Percentiles rank a stretch among this genome's conserved stretches.
Conservation (phyloP, 2,329 filamentous ascomycete species). For the Diaporthe amygdali region DNA sequence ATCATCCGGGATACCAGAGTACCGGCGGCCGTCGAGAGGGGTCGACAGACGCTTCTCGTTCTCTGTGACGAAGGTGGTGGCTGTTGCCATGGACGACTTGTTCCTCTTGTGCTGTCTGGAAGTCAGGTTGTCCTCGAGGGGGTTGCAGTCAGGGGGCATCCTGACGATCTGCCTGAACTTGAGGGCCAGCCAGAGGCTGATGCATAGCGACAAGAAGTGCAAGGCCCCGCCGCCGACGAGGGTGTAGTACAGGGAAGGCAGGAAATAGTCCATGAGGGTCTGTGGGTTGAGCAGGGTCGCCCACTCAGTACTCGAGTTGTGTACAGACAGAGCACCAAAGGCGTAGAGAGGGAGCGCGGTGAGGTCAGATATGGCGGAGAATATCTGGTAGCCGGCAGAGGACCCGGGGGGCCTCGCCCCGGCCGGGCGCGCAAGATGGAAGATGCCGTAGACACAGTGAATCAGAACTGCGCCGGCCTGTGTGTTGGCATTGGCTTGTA, state of each 20-base stretch:
- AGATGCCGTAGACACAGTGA: slow-evolving; percentile 78
- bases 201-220: slow-evolving; percentile 71
- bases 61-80: slow-evolving; percentile 45
- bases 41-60: slow-evolving; percentile 67
- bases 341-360: slow-evolving; percentile 59
- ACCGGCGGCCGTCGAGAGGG: slow-evolving; percentile 45
- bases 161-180: slow-evolving; percentile 82
- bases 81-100: slow-evolving; percentile 60
- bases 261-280: slow-evolving; percentile 61
- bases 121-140: slow-evolving; percentile 84
- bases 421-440: slow-evolving; percentile 76
- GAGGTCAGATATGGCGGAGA: slow-evolving; percentile 75
- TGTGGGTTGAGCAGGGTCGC: slow-evolving; percentile 67
- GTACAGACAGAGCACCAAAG: slow-evolving; percentile 55
- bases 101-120: slow-evolving; percentile 80
- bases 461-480: slow-evolving; percentile 78
- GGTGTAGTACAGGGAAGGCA: slow-evolving; percentile 71
- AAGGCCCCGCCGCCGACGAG: slow-evolving; percentile 68
- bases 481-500: neutral
- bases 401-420: slow-evolving; percentile 77
- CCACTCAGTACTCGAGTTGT: slow-evolving; percentile 61
- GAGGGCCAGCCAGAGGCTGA: slow-evolving; percentile 77
- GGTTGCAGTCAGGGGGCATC: slow-evolving; percentile 94
- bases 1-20: slow-evolving; percentile 50
- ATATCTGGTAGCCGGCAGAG: slow-evolving; percentile 87